A percentile compares a stretch with the other conserved stretches of the same genome.
Conservation (phyloP, 2,329 filamentous ascomycete species). For the Penicillium palitans region DNA sequence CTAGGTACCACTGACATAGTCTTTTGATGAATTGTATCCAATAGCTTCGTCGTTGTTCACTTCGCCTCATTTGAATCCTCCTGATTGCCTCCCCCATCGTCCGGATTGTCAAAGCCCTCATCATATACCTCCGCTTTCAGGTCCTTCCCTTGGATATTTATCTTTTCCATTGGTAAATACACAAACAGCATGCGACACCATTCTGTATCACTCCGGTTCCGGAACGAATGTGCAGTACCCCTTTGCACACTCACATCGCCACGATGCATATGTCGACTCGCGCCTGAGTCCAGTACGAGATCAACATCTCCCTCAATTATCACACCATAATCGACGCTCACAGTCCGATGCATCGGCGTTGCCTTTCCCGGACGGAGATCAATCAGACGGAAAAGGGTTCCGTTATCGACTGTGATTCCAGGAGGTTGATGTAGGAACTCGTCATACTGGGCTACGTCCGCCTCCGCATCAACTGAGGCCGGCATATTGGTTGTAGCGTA, state of each 20-base stretch:
- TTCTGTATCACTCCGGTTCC: conserved; percentile 27
- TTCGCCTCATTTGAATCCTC: not conserved
- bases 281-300: conserved; percentile 39
- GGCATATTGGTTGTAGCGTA: conserved; percentile 35
- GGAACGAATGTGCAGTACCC: conserved; percentile 35
- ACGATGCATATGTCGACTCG: conserved; percentile 31
- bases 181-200: conserved; percentile 38
- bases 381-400: conserved; percentile 37
- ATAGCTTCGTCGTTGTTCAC: not conserved
- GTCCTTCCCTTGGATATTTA: conserved; percentile 51
- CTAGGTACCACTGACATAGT: not conserved
- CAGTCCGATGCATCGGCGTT: conserved; percentile 41
- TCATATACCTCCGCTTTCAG: conserved; percentile 49
- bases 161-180: conserved; percentile 31
- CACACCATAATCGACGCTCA: conserved; percentile 41
- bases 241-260: conserved; percentile 41
- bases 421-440: conserved; percentile 37
- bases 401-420: conserved; percentile 32
- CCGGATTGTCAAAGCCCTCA: conserved; percentile 22
- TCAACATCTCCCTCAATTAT: conserved; percentile 42
- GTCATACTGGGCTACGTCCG: conserved; percentile 37
- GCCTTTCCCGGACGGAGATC: conserved; percentile 36
- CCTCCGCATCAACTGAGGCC: conserved; percentile 31
- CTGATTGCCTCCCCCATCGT: not conserved
- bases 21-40: not conserved